Evolutionary conservation across 768 basidiomycete genomes (phyloP).

Genomic region (Naganishia kalamii): DNA sequence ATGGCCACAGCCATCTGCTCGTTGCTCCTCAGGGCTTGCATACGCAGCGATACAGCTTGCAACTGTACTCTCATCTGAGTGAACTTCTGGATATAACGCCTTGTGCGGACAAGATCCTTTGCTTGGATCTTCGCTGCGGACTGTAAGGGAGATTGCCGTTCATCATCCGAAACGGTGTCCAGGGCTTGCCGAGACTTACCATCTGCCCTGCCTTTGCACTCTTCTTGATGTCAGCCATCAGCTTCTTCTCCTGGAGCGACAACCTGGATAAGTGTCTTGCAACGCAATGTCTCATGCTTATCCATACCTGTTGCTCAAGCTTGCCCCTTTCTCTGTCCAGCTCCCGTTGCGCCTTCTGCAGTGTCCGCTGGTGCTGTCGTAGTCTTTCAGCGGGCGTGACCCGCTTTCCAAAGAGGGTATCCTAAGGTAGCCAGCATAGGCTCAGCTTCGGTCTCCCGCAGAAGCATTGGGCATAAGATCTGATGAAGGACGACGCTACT

Average conservation of each 20-base stretch:
- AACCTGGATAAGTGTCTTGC: background rate
- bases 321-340: slow-evolving; percentile 91
- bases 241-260: slow-evolving; percentile 70
- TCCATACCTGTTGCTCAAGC: slow-evolving; percentile 65
- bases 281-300: background rate
- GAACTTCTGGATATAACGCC: slow-evolving; percentile 94
- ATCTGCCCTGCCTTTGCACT: slow-evolving; percentile 92
- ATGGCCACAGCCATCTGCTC: slow-evolving; percentile 99
- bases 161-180: background rate
- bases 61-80: slow-evolving; percentile 98
- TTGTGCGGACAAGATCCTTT: slow-evolving; percentile 92
- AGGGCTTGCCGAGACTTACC: slow-evolving; percentile 50
- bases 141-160: slow-evolving; percentile 49
- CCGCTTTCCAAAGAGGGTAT: slow-evolving; percentile 87
- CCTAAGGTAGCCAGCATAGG: too few species aligned
- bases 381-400: slow-evolving; percentile 94
- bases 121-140: slow-evolving; percentile 99
- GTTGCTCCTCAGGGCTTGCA: slow-evolving; percentile 93
- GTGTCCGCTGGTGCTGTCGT: slow-evolving; percentile 89
- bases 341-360: slow-evolving; percentile 95
- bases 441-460: too few species aligned
- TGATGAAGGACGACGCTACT: too few species aligned
- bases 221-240: slow-evolving; percentile 90
- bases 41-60: slow-evolving; percentile 87
- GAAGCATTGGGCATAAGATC: too few species aligned